Base-by-base conservation (phyloP, 2,329 filamentous ascomycete species). In the Chaetothyriales sp. region DNA sequence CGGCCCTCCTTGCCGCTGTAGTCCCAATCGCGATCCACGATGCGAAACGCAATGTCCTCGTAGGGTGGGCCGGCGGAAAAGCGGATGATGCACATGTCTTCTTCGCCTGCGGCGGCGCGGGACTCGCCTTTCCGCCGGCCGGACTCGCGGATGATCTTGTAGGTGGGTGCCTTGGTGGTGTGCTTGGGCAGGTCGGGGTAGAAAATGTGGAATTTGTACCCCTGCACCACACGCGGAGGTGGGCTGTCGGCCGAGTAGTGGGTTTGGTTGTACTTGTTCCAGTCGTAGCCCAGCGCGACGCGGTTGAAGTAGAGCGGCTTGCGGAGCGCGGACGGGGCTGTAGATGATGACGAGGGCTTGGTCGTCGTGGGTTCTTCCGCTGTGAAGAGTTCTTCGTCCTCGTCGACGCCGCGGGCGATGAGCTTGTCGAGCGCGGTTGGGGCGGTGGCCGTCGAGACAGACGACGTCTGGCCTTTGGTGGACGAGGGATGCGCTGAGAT, bases 241-340 rank as follows among this genome's bases (percentile, higher is more conserved):
- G 92, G 92, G 63, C 97, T 95, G 65, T 97, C 90, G 67, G 95
- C 88, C 67, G 97, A 92, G 71, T 98, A 98, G 70, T 98, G 92
- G 10, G 92, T 98, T 70, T 98, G 92, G 65, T 98, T 98, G 77
- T 98, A 98, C 70, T 98, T 98, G 75, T 98, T 98, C 92, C 92
- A 98, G 68, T 98, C 92, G 68, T 97, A 98, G 50, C 92, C 92
- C 86, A 95, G 95, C 68, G 95, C 89, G 46, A 97, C 89, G 43
- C 92, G 84, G 66, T 97, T 97, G 77, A 98, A 98, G 70, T 95
- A 97, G 54, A 85, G 81, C 10, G 92, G 92, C 69, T 97, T 98
- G 57, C 92, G 80, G 6, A 90, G 89, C 43, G 85, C 80, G 67
- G 94, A 85, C 68, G 90, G 89, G 64, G 82, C 81, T 5, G 29